phyloP scores from a whole-genome alignment of 495 filamentous ascomycete species.

The Pyrenula aspistea region DNA sequence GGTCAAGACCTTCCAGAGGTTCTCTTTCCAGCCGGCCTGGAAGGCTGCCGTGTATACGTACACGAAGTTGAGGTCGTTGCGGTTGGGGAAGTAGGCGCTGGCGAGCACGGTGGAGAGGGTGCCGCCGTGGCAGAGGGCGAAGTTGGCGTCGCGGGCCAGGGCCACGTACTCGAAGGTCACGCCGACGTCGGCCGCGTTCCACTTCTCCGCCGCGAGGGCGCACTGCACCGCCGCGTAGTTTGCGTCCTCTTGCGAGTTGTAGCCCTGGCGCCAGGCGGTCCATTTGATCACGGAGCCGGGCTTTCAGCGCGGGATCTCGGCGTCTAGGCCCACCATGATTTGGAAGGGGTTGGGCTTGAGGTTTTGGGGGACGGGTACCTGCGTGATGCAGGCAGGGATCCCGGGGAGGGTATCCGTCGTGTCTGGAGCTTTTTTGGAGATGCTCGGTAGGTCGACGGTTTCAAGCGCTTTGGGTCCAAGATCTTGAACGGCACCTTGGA shows the following conservation, averaged over 20 bases:
- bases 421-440: too few relatives aligned
- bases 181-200: conserved; percentile 5
- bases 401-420: too few relatives aligned
- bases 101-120: conserved; percentile 1
- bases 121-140: conserved; percentile 5
- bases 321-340: background rate
- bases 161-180: conserved; percentile 5
- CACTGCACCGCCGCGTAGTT: background rate
- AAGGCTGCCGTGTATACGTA: background rate
- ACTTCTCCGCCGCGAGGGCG: conserved; percentile 2
- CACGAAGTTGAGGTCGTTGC: background rate
- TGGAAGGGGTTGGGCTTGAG: too few relatives aligned
- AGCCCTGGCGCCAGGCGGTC: background rate
- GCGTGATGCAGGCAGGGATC: too few relatives aligned
- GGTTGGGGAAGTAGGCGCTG: conserved; percentile 3
- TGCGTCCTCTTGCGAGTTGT: background rate
- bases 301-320: background rate
- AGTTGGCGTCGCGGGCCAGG: conserved; percentile 3
- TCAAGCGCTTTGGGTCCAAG: too few relatives aligned
- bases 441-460: too few relatives aligned
- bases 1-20: conserved; percentile 5
- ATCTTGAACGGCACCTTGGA: too few relatives aligned
- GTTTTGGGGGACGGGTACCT: too few relatives aligned
- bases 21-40: background rate
- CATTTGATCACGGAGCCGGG: background rate